Conservation (phyloP, 352 stramenopile genomes). For the Albugo candida region DNA sequence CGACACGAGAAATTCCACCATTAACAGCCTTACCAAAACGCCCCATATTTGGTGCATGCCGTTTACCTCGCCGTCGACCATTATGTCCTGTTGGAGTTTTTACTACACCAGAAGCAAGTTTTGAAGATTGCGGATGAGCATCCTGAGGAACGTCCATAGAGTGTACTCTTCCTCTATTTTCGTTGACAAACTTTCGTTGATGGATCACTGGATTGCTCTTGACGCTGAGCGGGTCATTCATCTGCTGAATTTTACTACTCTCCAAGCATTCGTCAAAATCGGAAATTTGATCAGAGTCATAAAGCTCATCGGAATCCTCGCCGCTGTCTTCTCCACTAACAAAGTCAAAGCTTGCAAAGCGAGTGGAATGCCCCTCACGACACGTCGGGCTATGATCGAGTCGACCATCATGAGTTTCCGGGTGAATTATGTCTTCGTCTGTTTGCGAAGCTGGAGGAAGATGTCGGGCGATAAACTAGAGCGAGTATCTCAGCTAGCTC, state of each 20-base stretch:
- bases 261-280: conserved; percentile 36
- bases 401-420: conserved; percentile 5
- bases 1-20: conserved; percentile 59
- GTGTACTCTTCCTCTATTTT: background rate
- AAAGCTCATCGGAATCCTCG: conserved; percentile 50
- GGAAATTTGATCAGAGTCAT: conserved; percentile 53
- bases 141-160: conserved; percentile 1
- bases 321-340: conserved; percentile 67
- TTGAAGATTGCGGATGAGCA: conserved; percentile 4
- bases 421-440: background rate
- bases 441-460: background rate
- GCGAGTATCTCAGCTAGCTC: conserved; percentile 7
- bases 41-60: conserved; percentile 53
- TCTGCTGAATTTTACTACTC: conserved; percentile 2
- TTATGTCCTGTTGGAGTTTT: background rate
- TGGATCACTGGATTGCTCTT: conserved; percentile 16
- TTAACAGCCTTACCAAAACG: conserved; percentile 55
- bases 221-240: conserved; percentile 10
- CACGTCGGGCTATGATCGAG: conserved; percentile 27
- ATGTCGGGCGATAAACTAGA: no score
- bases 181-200: conserved; percentile 8
- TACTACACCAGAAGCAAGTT: background rate
- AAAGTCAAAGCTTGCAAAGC: conserved; percentile 36
- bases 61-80: conserved; percentile 3
- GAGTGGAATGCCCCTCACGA: conserved; percentile 19